Conservation (phyloP, 139 green algal species). For the Trebouxia sp. region DNA sequence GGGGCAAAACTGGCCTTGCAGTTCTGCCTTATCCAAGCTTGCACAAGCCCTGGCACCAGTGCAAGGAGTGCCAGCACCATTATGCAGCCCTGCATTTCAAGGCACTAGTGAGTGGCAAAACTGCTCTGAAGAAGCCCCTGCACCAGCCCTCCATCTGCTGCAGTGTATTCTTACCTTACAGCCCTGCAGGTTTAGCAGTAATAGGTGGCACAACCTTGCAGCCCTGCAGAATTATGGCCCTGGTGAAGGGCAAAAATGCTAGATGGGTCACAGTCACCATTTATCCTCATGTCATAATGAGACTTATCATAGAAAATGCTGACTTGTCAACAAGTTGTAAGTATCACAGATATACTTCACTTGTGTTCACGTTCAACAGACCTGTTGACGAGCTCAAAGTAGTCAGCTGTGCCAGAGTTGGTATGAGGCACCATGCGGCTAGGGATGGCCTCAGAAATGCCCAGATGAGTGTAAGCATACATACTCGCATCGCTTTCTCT, state of each 20-base stretch:
- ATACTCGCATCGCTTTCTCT: too few species aligned
- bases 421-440: slow-evolving; percentile 55
- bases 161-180: too few species aligned
- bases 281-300: background rate
- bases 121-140: too few species aligned
- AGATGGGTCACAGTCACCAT: background rate
- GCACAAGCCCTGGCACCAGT: background rate
- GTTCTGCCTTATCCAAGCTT: background rate
- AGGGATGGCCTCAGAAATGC: slow-evolving; percentile 59
- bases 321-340: too few species aligned
- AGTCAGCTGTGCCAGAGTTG: slow-evolving; percentile 61
- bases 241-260: background rate
- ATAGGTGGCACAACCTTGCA: too few species aligned
- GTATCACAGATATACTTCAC: too few species aligned
- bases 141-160: too few species aligned
- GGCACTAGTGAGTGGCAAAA: too few species aligned
- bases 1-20: background rate
- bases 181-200: too few species aligned
- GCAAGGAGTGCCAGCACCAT: background rate
- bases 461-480: too few species aligned
- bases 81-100: background rate
- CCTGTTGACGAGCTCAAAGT: slow-evolving; percentile 44
- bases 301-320: background rate
- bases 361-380: too few species aligned
- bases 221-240: too few species aligned